These are phyloP conservation scores for Phylloporus sp. DNA, from an alignment of 768 basidiomycete species.

Conservation along the genomic window DNA sequence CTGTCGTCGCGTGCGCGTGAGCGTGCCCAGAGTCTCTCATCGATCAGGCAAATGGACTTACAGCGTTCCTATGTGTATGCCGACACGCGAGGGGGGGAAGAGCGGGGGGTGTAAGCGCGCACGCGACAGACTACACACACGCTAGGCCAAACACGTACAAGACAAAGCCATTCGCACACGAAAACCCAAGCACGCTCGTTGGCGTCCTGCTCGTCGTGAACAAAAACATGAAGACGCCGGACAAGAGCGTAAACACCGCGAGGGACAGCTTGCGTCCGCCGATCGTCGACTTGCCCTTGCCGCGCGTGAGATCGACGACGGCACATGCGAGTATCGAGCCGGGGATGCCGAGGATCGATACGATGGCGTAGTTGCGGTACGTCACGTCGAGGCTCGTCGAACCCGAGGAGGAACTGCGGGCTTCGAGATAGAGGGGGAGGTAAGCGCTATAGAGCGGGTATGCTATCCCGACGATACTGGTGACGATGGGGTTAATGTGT, in stretches of 20 bases:
- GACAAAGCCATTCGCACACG: conserved; percentile 40
- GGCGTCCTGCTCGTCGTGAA: conserved; percentile 44
- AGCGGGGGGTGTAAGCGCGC: background rate
- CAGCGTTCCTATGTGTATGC: conserved; percentile 41
- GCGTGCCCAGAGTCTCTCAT: too few relatives aligned
- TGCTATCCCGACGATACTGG: conserved; percentile 46
- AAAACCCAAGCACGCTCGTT: conserved; percentile 40
- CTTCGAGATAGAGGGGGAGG: conserved; percentile 44
- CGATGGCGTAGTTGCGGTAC: conserved; percentile 47
- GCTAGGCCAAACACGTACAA: conserved; percentile 39
- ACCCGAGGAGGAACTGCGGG: conserved; percentile 27
- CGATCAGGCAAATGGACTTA: conserved; percentile 17
- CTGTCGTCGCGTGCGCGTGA: conserved; percentile 13
- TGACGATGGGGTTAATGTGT: background rate
- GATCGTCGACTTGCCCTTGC: conserved; percentile 28
- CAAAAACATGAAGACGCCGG: conserved; percentile 45
- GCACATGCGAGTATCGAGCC: conserved; percentile 44
- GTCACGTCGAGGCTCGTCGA: conserved; percentile 26
- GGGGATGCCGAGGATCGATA: conserved; percentile 43
- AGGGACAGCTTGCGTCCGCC: conserved; percentile 47
- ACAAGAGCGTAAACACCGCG: conserved; percentile 40
- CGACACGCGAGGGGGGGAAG: too few relatives aligned
- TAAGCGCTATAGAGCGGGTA: conserved; percentile 52
- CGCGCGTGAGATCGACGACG: conserved; percentile 41
- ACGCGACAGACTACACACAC: too few relatives aligned